Conservation (phyloP, 2,329 filamentous ascomycete species). For the Hypoxylon sp. region DNA sequence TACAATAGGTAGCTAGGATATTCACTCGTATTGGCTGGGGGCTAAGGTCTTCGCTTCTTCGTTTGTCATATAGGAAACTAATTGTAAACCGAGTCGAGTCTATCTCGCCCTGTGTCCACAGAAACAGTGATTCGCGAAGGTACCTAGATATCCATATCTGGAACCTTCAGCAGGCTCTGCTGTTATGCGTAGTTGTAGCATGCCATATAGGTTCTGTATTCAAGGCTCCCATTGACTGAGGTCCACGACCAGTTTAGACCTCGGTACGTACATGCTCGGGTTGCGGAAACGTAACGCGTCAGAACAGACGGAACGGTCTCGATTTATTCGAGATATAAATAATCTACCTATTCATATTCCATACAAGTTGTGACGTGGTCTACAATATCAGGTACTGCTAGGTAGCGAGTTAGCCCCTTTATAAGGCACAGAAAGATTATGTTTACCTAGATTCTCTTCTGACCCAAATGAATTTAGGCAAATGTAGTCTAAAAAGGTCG, state of each 20-base stretch:
- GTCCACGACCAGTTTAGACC: background rate
- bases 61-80: background rate
- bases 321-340: too few species aligned
- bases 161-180: background rate
- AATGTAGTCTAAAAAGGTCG: background rate
- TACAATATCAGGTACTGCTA: background rate
- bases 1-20: background rate
- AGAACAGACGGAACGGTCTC: background rate
- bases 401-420: too few species aligned
- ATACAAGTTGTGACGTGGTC: background rate
- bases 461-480: background rate
- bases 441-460: too few species aligned
- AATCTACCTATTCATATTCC: background rate
- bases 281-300: background rate
- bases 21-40: background rate
- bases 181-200: background rate
- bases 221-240: background rate
- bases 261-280: background rate
- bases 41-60: too few species aligned
- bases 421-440: too few species aligned
- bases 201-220: background rate
- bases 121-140: background rate
- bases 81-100: background rate
- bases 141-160: background rate
- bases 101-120: background rate